Base-by-base conservation (phyloP, 768 basidiomycete species). In the Hemileccinum impolitum region DNA sequence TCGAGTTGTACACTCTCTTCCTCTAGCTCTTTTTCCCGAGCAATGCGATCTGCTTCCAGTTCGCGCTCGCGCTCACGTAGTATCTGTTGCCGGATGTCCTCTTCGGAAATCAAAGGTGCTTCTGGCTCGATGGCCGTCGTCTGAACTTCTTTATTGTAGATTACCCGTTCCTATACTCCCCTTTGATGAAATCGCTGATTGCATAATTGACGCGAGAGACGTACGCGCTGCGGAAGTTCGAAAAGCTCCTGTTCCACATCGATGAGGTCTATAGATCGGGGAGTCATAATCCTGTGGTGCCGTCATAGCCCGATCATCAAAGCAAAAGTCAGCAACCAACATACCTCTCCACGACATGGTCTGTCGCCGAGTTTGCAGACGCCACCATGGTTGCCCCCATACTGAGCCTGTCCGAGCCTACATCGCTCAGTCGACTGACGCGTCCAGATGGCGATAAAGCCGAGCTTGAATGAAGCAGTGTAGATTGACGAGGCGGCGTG, bases 201-300 rank as follows among this genome's bases (percentile, higher is more conserved):
- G 13, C 14, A 43, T 19, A 14, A 10, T 17, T 17, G 11, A 43
- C 3, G 13, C 38, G 12, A 35, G 21, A 31, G 21, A 59, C 73
- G 40, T 47, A 91, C 93, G 74, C 87, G 91, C 60, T 87, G 83
- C 3, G 93, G 93, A 11, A 94, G 71, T 58, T 94, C 93, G 57
- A 91, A 95, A 6, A 96, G 71, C 62, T 96, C 94, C 60, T 91
- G 85, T 55, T 93, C 89, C 15, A 90, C 77, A 56, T 95, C 90
- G 43, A 95, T 80, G n/a, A 93, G 76, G 61, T 91, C 90, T 37
- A 82, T 72, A 26, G 78, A 75, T 37, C 87, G 76, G 11, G 85
- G 82, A 5, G 78, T 82, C 60, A 89, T 72, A 39, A 73, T 72
- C 49, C 86, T 89, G 53, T 8, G 28, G 30, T 14, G 51, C 55